Conservation (phyloP, 441 rosid species). For the Syzygium syzygioides region DNA sequence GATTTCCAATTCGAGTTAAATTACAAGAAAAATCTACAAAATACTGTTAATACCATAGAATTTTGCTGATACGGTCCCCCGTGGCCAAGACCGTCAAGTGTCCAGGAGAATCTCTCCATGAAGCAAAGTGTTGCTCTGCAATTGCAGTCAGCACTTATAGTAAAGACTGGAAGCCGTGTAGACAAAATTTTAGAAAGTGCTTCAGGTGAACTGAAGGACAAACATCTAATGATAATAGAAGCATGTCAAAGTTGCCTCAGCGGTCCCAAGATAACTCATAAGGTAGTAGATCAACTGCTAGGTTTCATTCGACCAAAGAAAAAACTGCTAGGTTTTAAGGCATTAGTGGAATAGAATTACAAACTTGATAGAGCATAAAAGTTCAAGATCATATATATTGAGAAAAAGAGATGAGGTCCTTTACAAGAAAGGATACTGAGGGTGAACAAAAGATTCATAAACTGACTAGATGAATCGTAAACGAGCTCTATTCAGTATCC, state of each 20-base stretch:
- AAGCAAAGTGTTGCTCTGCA: constrained; percentile 2
- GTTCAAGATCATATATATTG: not conserved
- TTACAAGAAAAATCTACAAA: not conserved
- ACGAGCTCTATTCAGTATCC: not conserved
- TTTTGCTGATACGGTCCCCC: constrained; percentile 42
- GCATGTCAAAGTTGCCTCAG: not conserved
- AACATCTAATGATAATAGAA: not conserved
- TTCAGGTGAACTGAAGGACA: not conserved
- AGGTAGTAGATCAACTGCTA: not conserved
- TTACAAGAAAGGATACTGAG: not conserved
- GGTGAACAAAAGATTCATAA: not conserved
- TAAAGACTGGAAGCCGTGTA: not conserved
- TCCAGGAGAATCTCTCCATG: constrained; percentile 31
- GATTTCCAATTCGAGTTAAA: not conserved
- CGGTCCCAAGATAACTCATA: not conserved
- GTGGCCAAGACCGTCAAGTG: constrained; percentile 33
- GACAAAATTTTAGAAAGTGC: not conserved
- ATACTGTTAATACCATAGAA: constrained; percentile 37
- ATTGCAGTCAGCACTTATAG: not conserved
- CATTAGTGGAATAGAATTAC: not conserved
- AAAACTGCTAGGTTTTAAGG: not conserved
- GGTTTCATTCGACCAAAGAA: not conserved
- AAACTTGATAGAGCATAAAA: not conserved
- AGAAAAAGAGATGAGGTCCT: not conserved
- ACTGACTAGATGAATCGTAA: not conserved